phyloP scores from a whole-genome alignment of 805 yeast genomes.

The Lipomyces japonicus region DNA sequence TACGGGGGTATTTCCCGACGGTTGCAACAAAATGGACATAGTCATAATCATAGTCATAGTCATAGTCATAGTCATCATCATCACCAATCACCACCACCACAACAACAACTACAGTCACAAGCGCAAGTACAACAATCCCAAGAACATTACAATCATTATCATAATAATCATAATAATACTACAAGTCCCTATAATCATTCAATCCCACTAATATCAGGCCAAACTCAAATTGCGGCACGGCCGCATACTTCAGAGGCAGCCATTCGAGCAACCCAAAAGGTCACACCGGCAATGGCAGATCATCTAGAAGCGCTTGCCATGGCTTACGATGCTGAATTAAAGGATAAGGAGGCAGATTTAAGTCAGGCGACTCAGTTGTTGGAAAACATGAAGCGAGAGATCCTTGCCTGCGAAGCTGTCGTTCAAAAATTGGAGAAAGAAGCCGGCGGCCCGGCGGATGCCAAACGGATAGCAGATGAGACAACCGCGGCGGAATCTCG shows the following conservation, averaged over 20 bases:
- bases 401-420: slow-evolving; percentile 38
- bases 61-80: background rate
- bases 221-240: slow-evolving; percentile 2
- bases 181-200: no score
- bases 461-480: slow-evolving; percentile 5
- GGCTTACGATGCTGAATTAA: slow-evolving; percentile 55
- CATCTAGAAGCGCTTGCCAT: slow-evolving; percentile 39
- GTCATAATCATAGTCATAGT: no score
- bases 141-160: no score
- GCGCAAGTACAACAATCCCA: no score
- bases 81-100: background rate
- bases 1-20: background rate
- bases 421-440: slow-evolving; percentile 32
- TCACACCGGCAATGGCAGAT: slow-evolving; percentile 40
- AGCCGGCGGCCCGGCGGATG: slow-evolving; percentile 13
- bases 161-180: no score
- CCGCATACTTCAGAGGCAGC: slow-evolving; percentile 53
- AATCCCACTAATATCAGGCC: background rate
- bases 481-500: slow-evolving; percentile 29
- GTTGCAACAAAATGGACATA: background rate
- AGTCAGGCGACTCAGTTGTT: slow-evolving; percentile 47
- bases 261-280: slow-evolving; percentile 49
- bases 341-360: slow-evolving; percentile 52
- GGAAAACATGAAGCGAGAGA: slow-evolving; percentile 42
- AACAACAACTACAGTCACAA: background rate